Base-by-base conservation (phyloP, 768 basidiomycete genomes). In the Amanita phalloides region DNA sequence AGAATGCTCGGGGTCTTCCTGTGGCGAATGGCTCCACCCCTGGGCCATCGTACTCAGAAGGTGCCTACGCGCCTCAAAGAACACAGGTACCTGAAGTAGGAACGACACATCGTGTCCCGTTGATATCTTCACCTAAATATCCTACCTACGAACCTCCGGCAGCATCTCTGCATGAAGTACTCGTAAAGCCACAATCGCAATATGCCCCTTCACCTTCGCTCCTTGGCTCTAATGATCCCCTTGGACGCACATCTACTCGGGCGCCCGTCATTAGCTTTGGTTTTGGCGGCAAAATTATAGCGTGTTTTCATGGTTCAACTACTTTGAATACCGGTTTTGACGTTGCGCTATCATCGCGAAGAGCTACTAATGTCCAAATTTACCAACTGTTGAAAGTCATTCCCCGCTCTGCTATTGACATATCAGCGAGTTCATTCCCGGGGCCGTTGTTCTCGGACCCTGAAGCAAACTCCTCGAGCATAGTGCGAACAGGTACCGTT, bases 211-310 rank as follows among this genome's bases (percentile, higher is more conserved):
- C 90, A 0, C 86, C 90, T 0, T 90, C 90, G 0, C 70, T 90
- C 17, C 61, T 90, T 42, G 90, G 88, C 25, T 77, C 83, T 6
- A 90, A 92, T 58, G 90, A 92, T 62, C 87, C 88, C 4, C 68
- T 92, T 2, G 82, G 84, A 26, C 78, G 90, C 41, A 82, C 84
- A 4, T 72, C 82, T 2, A 78, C 77, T 50, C 79, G 81, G 35
- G 79, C 83, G 7, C 94, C 94, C 0, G 72, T 96, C 26, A 71
- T 94, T 49, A 86, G 81, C 55, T 96, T 97, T 59, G 95, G 95
- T 0, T 93, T 94, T 59, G 92, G 92, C n/a, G 94, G 94, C 9
- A 86, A 86, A 60, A 60, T 97, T 53, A 76, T 94, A 7, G 84
- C 90, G 6, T 94, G 89, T 64, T 96, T 95, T 71, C 91, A 90